Conservation (phyloP, 768 basidiomycete genomes). For the Lactarius psammicola region DNA sequence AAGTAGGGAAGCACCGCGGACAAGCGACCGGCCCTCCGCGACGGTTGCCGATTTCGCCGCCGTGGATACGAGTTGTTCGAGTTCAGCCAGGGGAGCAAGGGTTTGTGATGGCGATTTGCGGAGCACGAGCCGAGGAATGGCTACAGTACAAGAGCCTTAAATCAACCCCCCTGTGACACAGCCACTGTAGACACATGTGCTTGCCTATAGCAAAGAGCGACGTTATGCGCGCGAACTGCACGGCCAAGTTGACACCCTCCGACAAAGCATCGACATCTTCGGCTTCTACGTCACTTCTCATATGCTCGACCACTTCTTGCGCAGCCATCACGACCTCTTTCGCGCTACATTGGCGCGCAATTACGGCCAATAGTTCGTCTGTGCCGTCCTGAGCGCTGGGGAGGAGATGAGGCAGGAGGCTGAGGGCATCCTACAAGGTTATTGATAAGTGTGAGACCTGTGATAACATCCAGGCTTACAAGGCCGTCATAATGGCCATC, state of each 20-base stretch:
- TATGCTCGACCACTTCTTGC: constrained; percentile 41
- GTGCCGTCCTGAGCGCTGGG: constrained; percentile 35
- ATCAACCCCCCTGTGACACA: not conserved
- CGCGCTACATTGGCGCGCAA: constrained; percentile 37
- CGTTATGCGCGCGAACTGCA: constrained; percentile 32
- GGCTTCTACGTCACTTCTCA: constrained; percentile 31
- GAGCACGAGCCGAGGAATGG: constrained; percentile 31
- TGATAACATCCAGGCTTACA: constrained; percentile 19
- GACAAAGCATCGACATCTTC: constrained; percentile 23
- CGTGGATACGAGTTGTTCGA: constrained; percentile 15
- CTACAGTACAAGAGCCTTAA: constrained; percentile 17
- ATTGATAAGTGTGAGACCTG: not conserved
- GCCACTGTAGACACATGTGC: not conserved
- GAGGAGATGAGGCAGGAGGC: constrained; percentile 39
- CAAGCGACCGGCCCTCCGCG: constrained; percentile 18
- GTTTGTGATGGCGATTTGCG: constrained; percentile 23
- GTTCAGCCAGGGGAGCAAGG: constrained; percentile 18
- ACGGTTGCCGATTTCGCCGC: constrained; percentile 9
- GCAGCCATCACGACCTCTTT: constrained; percentile 45
- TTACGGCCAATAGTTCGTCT: constrained; percentile 36
- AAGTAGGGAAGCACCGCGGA: constrained; percentile 14
- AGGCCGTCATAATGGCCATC: constrained; percentile 23
- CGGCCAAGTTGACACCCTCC: constrained; percentile 7
- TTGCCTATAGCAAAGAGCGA: constrained; percentile 30
- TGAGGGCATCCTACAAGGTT: constrained; percentile 41